Conservation (phyloP, 192 early-diverging fungal genomes). For the Coemansia sp. region DNA sequence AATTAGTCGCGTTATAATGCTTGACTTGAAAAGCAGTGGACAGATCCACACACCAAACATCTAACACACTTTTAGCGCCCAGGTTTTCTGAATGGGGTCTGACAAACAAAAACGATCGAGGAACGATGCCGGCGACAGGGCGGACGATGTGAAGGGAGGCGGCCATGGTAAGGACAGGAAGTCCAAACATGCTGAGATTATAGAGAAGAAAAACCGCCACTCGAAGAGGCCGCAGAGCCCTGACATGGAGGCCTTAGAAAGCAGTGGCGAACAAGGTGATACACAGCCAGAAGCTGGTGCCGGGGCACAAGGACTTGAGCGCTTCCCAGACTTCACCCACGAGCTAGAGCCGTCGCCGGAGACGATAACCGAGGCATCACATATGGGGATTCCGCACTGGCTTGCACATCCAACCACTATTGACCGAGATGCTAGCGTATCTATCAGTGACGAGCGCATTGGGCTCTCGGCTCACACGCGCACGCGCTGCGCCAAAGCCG, state of each 20-base stretch:
- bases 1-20: too few species aligned
- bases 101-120: not conserved
- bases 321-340: conserved; percentile 54
- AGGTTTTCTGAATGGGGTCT: not conserved
- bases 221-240: not conserved
- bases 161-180: conserved; percentile 13
- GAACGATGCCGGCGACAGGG: not conserved
- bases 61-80: not conserved
- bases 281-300: not conserved
- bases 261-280: not conserved
- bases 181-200: conserved; percentile 5
- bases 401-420: conserved; percentile 76
- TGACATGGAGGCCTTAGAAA: not conserved
- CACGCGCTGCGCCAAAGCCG: conserved; percentile 61
- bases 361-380: conserved; percentile 22
- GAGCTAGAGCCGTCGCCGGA: conserved; percentile 25
- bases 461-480: conserved; percentile 66
- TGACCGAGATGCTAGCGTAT: conserved; percentile 58
- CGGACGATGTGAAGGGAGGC: not conserved
- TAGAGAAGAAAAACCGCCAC: not conserved
- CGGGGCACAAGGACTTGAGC: conserved; percentile 26
- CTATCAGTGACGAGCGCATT: conserved; percentile 53
- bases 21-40: not conserved
- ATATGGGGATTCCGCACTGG: conserved; percentile 87
- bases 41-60: not conserved